Evolutionary conservation across 2,329 filamentous ascomycete species (phyloP).

Genomic region (Fusarium nematophilum): DNA sequence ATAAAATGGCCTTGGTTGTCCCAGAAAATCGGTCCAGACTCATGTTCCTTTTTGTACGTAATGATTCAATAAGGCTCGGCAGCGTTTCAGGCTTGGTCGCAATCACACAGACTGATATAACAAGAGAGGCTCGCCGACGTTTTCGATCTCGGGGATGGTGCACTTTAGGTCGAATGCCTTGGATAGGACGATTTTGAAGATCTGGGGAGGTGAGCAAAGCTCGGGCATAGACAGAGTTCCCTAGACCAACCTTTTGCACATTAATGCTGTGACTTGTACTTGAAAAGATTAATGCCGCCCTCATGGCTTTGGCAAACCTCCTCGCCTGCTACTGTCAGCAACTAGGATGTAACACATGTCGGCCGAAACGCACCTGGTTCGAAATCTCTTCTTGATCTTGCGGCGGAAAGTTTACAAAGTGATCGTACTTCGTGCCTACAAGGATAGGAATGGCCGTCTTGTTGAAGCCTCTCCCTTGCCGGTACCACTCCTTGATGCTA

Average conservation of each 20-base stretch:
- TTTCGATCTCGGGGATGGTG: constrained; percentile 98
- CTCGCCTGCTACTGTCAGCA: constrained; percentile 72
- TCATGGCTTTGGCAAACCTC: constrained; percentile 98
- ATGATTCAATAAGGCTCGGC: neutral
- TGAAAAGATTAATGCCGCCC: constrained; percentile 96
- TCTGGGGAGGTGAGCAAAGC: constrained; percentile 64
- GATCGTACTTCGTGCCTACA: constrained; percentile 98
- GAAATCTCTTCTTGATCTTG: constrained; percentile 99
- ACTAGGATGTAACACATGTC: neutral
- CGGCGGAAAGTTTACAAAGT: constrained; percentile 97
- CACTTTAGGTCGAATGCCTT: constrained; percentile 99
- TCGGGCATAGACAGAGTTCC: neutral
- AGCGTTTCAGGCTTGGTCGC: no score
- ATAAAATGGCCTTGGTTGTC: constrained; percentile 24
- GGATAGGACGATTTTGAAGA: constrained; percentile 99
- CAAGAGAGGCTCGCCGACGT: constrained; percentile 93
- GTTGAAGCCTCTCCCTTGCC: constrained; percentile 97
- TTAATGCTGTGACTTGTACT: constrained; percentile 99
- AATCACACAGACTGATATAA: constrained; percentile 78
- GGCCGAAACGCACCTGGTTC: constrained; percentile 77
- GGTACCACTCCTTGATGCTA: constrained; percentile 99
- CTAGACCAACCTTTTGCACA: constrained; percentile 88
- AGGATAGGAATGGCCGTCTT: constrained; percentile 99
- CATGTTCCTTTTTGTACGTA: neutral
- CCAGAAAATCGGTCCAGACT: constrained; percentile 2